These are phyloP conservation scores for Cenococcum geophilum DNA, from an alignment of 495 filamentous ascomycete genomes.

Conservation along the genomic window DNA sequence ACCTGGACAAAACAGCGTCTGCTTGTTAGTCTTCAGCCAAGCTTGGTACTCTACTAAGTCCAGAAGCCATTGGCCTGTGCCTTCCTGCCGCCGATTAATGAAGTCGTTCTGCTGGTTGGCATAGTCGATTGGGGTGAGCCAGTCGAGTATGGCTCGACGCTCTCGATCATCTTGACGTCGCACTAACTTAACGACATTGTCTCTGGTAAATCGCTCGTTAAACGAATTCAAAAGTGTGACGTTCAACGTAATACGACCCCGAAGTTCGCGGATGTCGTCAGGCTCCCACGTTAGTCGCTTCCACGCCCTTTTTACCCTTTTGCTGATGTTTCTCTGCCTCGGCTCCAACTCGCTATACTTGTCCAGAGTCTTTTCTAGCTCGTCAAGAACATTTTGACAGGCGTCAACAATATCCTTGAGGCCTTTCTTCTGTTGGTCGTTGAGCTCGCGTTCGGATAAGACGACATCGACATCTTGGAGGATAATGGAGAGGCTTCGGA, in stretches of 20 bases:
- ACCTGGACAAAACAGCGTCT: not conserved
- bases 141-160: not conserved
- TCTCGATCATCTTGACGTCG: not conserved
- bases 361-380: not conserved
- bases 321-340: not conserved
- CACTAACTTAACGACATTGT: not conserved
- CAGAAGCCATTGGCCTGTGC: not conserved
- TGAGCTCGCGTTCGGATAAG: not conserved
- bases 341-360: not conserved
- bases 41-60: not conserved
- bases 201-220: not conserved
- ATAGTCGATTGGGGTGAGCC: conserved; percentile 1
- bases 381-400: not conserved
- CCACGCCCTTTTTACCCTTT: not conserved
- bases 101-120: not conserved
- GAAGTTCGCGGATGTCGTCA: not conserved
- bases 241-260: not conserved
- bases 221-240: not conserved
- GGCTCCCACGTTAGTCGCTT: not conserved
- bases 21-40: not conserved
- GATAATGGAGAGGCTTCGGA: not conserved
- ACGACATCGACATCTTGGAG: not conserved
- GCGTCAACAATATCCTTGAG: not conserved
- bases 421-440: not conserved
- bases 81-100: not conserved